Conservation (phyloP, 805 yeast species). For the Kluyveromyces aestuarii region DNA sequence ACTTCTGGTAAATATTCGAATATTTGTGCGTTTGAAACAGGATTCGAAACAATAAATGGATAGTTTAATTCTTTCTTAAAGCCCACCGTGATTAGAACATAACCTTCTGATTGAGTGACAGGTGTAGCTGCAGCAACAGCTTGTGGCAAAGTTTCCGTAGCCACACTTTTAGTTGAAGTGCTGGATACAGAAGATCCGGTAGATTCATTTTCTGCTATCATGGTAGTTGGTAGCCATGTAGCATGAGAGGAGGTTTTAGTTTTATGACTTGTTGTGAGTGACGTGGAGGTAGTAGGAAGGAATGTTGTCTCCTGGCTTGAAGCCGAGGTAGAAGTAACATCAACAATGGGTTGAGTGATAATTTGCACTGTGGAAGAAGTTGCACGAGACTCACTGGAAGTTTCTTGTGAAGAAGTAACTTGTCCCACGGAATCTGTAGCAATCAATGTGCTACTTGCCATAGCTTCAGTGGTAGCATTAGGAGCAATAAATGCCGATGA, state of each 20-base stretch:
- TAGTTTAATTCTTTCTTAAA: conserved; percentile 75
- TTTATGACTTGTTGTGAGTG: conserved; percentile 16
- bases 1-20: conserved; percentile 67
- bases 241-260: conserved; percentile 28
- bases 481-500: not conserved
- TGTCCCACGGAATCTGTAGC: not conserved
- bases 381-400: not conserved
- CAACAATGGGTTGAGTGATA: not conserved
- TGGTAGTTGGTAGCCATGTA: conserved; percentile 64
- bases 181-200: conserved; percentile 20
- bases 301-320: not conserved
- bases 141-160: conserved; percentile 34
- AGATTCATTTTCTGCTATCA: conserved; percentile 48
- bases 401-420: not conserved
- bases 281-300: not conserved
- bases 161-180: conserved; percentile 38
- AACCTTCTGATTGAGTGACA: conserved; percentile 25
- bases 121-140: conserved; percentile 31
- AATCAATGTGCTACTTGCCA: not conserved
- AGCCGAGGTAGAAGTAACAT: not conserved
- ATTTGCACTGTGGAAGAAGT: not conserved
- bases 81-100: conserved; percentile 24
- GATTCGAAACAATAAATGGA: conserved; percentile 74
- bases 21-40: conserved; percentile 73
- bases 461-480: not conserved